Evolutionary conservation across 148 eudicot genomes (phyloP).

Genomic region (Silene conica): DNA sequence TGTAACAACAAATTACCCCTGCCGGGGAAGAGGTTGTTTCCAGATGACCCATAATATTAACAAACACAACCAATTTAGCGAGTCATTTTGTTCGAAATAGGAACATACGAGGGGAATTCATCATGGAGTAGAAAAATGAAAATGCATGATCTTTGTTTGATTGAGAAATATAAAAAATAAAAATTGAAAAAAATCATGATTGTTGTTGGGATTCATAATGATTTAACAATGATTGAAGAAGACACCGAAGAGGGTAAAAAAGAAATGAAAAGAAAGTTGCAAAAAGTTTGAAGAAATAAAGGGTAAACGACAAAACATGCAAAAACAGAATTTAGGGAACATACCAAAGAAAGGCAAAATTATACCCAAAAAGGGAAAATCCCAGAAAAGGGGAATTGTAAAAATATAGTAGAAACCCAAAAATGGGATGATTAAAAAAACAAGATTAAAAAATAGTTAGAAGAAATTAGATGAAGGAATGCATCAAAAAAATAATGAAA

Average conservation of each 20-base stretch:
- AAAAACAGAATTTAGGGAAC: background rate
- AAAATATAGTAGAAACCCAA: slow-evolving; percentile 25
- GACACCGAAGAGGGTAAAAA: background rate
- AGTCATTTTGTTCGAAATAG: background rate
- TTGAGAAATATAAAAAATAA: background rate
- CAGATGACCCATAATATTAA: too few species aligned
- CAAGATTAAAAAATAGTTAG: slow-evolving; percentile 8
- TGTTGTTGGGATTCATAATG: slow-evolving; percentile 1
- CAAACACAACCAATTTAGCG: too few species aligned
- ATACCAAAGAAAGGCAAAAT: slow-evolving; percentile 23
- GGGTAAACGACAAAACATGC: background rate
- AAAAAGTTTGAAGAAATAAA: slow-evolving; percentile 16
- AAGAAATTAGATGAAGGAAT: background rate
- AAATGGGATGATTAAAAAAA: slow-evolving; percentile 15
- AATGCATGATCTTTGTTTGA: background rate
- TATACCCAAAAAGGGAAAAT: slow-evolving; percentile 28
- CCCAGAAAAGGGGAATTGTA: slow-evolving; percentile 26
- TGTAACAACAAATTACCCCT: too few species aligned
- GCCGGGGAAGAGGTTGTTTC: too few species aligned
- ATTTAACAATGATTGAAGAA: background rate
- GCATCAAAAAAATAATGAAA: background rate
- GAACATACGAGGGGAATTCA: slow-evolving; percentile 6
- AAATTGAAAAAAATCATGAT: background rate
- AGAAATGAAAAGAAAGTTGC: slow-evolving; percentile 1
- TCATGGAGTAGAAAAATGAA: background rate